A percentile compares a stretch with the other conserved stretches of the same genome.
These are phyloP conservation scores for Plectosphaerella cucumerina DNA, from an alignment of 2,329 filamentous ascomycete genomes.

Conservation along the genomic window DNA sequence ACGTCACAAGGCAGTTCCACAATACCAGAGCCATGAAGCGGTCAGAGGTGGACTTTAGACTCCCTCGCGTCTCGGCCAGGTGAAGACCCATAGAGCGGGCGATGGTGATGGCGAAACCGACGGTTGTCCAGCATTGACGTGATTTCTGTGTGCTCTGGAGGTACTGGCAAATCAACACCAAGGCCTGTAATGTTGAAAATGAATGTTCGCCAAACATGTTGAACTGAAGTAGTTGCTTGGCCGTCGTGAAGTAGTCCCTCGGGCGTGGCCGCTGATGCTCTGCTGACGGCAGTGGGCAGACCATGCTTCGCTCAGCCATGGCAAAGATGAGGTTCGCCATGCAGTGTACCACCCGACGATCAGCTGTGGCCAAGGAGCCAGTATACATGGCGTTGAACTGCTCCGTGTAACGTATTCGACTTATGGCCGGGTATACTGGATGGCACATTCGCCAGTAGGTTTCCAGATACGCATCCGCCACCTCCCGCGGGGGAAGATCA, in stretches of 20 bases:
- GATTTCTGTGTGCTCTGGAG: slow-evolving; percentile 1
- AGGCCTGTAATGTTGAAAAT: not conserved
- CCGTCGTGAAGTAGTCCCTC: not conserved
- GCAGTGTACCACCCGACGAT: not conserved
- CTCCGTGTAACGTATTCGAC: not conserved
- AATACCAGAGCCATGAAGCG: not conserved
- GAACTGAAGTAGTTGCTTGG: not conserved
- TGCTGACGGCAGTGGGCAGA: not conserved
- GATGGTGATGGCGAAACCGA: not conserved
- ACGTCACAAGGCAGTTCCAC: slow-evolving; percentile 1
- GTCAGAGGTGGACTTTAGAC: not conserved
- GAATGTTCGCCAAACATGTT: slow-evolving; percentile 1
- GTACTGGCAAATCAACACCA: not conserved
- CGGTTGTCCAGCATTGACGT: slow-evolving; percentile 1
- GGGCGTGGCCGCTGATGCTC: not conserved
- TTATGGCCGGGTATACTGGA: not conserved
- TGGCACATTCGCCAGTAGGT: not conserved
- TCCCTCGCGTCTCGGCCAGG: not conserved
- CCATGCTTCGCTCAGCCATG: not conserved
- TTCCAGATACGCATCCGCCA: not conserved
- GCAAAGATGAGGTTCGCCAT: slow-evolving; percentile 1
- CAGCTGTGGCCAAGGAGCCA: not conserved
- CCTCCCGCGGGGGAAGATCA: not conserved
- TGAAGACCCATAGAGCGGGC: slow-evolving; percentile 1
- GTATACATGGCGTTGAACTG: not conserved